Evolutionary conservation across 1,139 yeast genomes (phyloP).

Genomic region (Taphrina pruni): DNA sequence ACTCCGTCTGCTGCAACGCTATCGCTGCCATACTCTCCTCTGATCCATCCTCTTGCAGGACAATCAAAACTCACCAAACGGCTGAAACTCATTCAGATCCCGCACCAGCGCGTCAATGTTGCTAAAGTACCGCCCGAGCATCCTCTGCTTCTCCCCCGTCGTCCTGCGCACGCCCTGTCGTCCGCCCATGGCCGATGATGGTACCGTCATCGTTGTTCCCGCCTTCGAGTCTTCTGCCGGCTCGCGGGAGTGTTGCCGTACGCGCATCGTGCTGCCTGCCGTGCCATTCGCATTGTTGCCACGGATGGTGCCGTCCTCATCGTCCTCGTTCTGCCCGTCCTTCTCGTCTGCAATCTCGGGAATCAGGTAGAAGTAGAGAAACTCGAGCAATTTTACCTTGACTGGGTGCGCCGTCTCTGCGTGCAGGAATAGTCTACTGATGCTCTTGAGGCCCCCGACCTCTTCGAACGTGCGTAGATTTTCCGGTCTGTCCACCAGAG

Average conservation of each 20-base stretch:
- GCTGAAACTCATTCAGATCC: constrained; percentile 57
- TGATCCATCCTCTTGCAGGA: too few species aligned
- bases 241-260: constrained; percentile 19
- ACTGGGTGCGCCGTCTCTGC: constrained; percentile 55
- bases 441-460: constrained; percentile 62
- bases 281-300: constrained; percentile 2
- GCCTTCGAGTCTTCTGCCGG: constrained; percentile 20
- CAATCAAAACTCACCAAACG: constrained; percentile 57
- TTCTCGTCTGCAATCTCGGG: constrained; percentile 59
- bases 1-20: too few species aligned
- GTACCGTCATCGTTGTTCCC: not conserved
- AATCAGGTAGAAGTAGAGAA: constrained; percentile 69
- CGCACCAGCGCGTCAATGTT: constrained; percentile 58
- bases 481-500: constrained; percentile 63
- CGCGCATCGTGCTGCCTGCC: not conserved
- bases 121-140: constrained; percentile 59
- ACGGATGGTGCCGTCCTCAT: not conserved
- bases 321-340: not conserved
- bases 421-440: constrained; percentile 53
- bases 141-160: constrained; percentile 61
- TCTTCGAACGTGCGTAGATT: constrained; percentile 67
- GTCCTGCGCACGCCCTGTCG: constrained; percentile 48
- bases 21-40: too few species aligned
- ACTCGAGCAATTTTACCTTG: constrained; percentile 67
- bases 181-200: constrained; percentile 44